phyloP scores from a whole-genome alignment of 257 asterid genomes.

The Prunella vulgaris region DNA sequence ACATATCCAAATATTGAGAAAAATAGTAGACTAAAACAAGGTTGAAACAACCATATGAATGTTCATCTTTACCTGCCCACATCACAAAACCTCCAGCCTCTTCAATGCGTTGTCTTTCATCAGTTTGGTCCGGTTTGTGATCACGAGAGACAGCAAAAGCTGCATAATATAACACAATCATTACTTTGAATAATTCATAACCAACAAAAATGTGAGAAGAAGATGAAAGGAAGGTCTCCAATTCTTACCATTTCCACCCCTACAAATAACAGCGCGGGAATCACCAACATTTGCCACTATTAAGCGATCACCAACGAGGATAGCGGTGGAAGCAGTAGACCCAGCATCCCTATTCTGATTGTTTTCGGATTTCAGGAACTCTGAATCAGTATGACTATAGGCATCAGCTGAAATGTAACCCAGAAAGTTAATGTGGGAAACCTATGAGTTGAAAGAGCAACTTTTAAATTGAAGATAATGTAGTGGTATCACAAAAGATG shows the following conservation, averaged over 20 bases:
- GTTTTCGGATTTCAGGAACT: slow-evolving; percentile 84
- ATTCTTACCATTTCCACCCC: slow-evolving; percentile 77
- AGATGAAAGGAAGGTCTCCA: background rate
- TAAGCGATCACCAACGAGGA: slow-evolving; percentile 88
- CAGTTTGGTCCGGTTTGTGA: slow-evolving; percentile 96
- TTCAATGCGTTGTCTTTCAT: slow-evolving; percentile 90
- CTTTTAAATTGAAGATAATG: background rate
- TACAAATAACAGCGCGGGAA: slow-evolving; percentile 89
- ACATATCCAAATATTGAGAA: background rate
- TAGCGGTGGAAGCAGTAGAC: slow-evolving; percentile 98
- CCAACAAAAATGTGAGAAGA: background rate
- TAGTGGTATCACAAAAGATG: too few relatives aligned
- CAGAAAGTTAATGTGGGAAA: background rate
- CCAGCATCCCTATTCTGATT: slow-evolving; percentile 92
- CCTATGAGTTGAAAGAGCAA: background rate
- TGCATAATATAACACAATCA: slow-evolving; percentile 30
- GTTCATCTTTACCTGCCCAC: slow-evolving; percentile 85
- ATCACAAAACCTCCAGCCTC: slow-evolving; percentile 99
- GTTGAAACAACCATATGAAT: background rate
- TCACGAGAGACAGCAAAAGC: slow-evolving; percentile 93
- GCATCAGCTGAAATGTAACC: slow-evolving; percentile 73
- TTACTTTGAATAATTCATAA: background rate
- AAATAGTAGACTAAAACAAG: background rate
- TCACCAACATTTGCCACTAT: slow-evolving; percentile 96
- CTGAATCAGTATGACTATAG: slow-evolving; percentile 84